phyloP scores from a whole-genome alignment of 257 asterid genomes.

The Ajuga chamaepitys region DNA sequence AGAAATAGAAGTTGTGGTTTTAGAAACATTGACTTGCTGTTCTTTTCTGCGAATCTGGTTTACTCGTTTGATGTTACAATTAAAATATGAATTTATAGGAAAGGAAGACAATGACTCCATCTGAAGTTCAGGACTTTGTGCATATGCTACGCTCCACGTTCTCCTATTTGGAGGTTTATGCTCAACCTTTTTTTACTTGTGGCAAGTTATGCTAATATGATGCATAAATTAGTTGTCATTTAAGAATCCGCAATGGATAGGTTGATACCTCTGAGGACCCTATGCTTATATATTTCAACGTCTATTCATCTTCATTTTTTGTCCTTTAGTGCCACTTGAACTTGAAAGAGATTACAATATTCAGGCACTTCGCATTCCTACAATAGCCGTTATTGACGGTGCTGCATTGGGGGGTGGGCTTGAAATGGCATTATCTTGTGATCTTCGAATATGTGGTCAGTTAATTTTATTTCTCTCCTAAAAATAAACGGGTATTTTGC shows the following conservation, averaged over 20 bases:
- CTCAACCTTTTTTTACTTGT: slow-evolving; percentile 11
- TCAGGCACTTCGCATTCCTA: slow-evolving; percentile 73
- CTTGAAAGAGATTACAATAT: slow-evolving; percentile 8
- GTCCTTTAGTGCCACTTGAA: slow-evolving; percentile 6
- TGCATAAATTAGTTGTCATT: background rate
- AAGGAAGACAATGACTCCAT: slow-evolving; percentile 64
- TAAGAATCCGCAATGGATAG: background rate
- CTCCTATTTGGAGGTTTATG: slow-evolving; percentile 69
- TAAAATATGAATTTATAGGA: slow-evolving; percentile 40
- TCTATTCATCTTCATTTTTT: background rate
- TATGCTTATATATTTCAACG: background rate
- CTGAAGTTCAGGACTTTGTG: slow-evolving; percentile 60
- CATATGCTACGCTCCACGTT: slow-evolving; percentile 65
- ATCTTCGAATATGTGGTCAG: slow-evolving; percentile 87
- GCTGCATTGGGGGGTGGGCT: slow-evolving; percentile 92
- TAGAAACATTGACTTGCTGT: background rate
- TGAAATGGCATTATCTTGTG: slow-evolving; percentile 95
- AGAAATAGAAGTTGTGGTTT: background rate
- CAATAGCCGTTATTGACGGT: slow-evolving; percentile 93
- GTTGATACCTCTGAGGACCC: no score
- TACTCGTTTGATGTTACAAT: background rate
- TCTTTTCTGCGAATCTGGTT: background rate
- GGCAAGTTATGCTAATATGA: background rate
- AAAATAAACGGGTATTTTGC: background rate
- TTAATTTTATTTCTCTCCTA: slow-evolving; percentile 3